These are phyloP conservation scores for Pholiota conissans DNA, from an alignment of 768 basidiomycete genomes.

Conservation along the genomic window DNA sequence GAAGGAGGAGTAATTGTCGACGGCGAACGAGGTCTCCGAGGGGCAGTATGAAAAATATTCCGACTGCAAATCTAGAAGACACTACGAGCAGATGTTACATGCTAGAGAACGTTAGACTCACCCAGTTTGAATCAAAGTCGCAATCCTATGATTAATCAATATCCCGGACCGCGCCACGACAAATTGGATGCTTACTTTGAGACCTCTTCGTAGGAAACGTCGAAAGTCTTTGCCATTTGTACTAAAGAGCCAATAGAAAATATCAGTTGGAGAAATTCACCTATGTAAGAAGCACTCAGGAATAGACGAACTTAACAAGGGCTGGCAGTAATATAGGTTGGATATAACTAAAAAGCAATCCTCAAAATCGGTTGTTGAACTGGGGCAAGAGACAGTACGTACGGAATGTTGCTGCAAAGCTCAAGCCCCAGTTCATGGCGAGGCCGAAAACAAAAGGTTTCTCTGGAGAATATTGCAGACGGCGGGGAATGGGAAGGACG, in stretches of 20 bases:
- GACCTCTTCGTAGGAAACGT: constrained; percentile 21
- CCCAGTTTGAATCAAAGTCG: constrained; percentile 69
- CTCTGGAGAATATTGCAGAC: constrained; percentile 6
- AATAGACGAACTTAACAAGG: constrained; percentile 56
- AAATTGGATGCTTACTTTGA: constrained; percentile 11
- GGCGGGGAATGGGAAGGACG: constrained; percentile 10
- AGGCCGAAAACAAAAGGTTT: constrained; percentile 8
- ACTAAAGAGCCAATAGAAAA: constrained; percentile 32
- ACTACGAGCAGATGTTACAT: neutral
- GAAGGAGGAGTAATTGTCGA: constrained; percentile 62
- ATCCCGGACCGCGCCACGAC: neutral
- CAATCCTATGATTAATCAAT: constrained; percentile 39
- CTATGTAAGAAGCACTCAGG: neutral
- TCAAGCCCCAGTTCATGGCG: constrained; percentile 11
- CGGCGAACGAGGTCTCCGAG: constrained; percentile 81
- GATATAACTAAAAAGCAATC: constrained; percentile 43
- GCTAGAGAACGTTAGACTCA: no score
- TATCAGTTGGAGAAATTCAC: neutral
- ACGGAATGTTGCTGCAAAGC: constrained; percentile 15
- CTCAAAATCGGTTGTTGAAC: neutral
- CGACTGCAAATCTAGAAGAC: constrained; percentile 58
- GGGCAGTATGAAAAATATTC: constrained; percentile 74
- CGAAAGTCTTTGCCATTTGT: constrained; percentile 31
- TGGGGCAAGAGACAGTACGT: neutral
- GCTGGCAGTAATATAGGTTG: constrained; percentile 82